Conservation (phyloP, 2,329 filamentous ascomycete species). For the Colletotrichum filicis region DNA sequence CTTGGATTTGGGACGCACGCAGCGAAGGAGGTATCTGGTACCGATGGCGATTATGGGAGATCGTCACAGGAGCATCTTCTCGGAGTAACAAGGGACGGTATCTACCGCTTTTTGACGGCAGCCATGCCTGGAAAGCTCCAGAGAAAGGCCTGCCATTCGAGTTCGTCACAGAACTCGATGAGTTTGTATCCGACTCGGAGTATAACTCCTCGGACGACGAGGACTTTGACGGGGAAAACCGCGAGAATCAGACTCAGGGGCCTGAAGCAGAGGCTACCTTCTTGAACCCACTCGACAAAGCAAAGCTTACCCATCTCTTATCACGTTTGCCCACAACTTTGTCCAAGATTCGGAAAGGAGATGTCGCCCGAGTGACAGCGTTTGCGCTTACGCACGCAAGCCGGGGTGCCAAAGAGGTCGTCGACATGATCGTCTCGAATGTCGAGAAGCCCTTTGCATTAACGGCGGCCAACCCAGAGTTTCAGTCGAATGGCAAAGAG, state of each 20-base stretch:
- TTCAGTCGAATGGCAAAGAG: constrained; percentile 15
- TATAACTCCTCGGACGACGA: constrained; percentile 92
- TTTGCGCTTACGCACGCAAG: constrained; percentile 92
- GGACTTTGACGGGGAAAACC: constrained; percentile 70
- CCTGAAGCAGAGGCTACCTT: constrained; percentile 68
- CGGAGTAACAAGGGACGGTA: constrained; percentile 61
- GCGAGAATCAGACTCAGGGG: constrained; percentile 56
- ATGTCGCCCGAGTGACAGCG: constrained; percentile 85
- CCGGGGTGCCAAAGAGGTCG: constrained; percentile 87
- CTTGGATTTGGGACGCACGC: constrained; percentile 91
- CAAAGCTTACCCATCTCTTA: constrained; percentile 86
- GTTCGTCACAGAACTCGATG: constrained; percentile 79
- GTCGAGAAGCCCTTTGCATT: constrained; percentile 80
- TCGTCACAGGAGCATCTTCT: constrained; percentile 74
- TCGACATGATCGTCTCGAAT: constrained; percentile 88
- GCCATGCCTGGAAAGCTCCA: constrained; percentile 81
- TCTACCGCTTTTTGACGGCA: constrained; percentile 78
- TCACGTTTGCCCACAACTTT: constrained; percentile 82
- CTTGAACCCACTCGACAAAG: constrained; percentile 84
- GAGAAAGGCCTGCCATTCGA: constrained; percentile 82
- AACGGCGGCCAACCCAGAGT: constrained; percentile 71
- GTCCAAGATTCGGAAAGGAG: constrained; percentile 80
- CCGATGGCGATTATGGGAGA: constrained; percentile 89
- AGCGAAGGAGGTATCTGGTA: constrained; percentile 89
- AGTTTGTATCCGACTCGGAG: constrained; percentile 85